Evolutionary conservation across 148 eudicot species (phyloP).

Genomic region (Cornus florida): DNA sequence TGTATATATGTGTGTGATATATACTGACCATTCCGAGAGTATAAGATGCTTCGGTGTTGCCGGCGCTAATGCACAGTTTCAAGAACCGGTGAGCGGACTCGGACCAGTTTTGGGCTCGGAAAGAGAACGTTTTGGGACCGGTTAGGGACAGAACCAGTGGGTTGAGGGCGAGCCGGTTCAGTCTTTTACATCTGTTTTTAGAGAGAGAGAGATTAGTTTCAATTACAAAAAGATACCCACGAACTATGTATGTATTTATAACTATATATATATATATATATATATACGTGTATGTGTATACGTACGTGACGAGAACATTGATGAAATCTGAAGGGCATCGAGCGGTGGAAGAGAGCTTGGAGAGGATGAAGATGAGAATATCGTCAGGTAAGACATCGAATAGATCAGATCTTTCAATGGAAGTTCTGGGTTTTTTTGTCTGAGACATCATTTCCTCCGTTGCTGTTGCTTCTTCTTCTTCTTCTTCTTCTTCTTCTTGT

Average conservation of each 20-base stretch:
- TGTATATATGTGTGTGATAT: too few relatives aligned
- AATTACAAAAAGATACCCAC: not conserved
- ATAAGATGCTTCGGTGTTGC: constrained; percentile 36
- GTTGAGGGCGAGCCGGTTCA: constrained; percentile 34
- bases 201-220: not conserved
- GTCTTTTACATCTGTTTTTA: constrained; percentile 43
- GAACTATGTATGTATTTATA: not conserved
- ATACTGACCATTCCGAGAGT: constrained; percentile 37
- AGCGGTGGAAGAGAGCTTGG: constrained; percentile 44
- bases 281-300: not conserved
- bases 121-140: constrained; percentile 18
- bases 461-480: not conserved
- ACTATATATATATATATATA: not conserved
- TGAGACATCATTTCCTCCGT: not conserved
- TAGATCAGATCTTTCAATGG: constrained; percentile 16
- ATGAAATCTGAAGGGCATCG: constrained; percentile 54
- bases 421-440: not conserved
- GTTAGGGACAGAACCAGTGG: constrained; percentile 32
- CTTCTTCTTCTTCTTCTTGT: not conserved
- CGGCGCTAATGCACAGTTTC: constrained; percentile 25
- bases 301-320: constrained; percentile 45
- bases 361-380: constrained; percentile 43
- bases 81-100: constrained; percentile 32
- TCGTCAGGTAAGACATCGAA: constrained; percentile 60
- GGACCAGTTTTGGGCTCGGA: constrained; percentile 37